Evolutionary conservation across 1,284 basidiomycete genomes (phyloP).

Genomic region (Gymnopus androsaceus): DNA sequence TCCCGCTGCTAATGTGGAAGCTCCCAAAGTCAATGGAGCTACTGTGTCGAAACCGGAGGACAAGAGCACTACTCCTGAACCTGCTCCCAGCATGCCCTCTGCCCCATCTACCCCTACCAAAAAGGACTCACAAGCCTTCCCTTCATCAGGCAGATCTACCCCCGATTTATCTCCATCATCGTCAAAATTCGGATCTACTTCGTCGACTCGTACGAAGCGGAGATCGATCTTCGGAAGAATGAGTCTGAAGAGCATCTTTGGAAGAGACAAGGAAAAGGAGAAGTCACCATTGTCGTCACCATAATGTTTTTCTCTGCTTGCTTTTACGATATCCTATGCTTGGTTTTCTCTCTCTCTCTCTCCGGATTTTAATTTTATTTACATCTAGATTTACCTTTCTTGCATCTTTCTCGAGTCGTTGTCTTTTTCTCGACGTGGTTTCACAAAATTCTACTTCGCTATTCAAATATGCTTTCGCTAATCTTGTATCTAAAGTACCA

Average conservation of each 20-base stretch:
- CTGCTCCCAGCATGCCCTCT: conserved; percentile 6
- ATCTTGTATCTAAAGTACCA: neutral
- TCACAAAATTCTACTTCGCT: neutral
- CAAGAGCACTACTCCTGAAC: neutral
- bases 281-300: conserved; percentile 22
- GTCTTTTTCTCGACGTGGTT: too few species aligned
- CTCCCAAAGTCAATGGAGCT: neutral
- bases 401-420: too few species aligned
- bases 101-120: conserved; percentile 19
- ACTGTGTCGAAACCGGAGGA: conserved; percentile 9
- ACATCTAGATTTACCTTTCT: too few species aligned
- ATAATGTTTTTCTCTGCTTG: too few species aligned
- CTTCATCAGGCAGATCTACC: conserved; percentile 2
- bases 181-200: conserved; percentile 28
- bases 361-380: too few species aligned
- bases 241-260: conserved; percentile 45
- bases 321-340: too few species aligned
- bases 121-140: conserved; percentile 15
- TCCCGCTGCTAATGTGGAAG: neutral
- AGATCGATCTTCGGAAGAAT: conserved; percentile 46
- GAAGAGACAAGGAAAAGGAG: conserved; percentile 37
- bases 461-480: neutral
- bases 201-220: conserved; percentile 38
- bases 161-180: conserved; percentile 26
- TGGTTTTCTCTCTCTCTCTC: too few species aligned